A percentile compares a stretch with the other conserved stretches of the same genome.
These are phyloP conservation scores for Eragrostis nindensis DNA, from an alignment of 176 grass and related monocot genomes.

Conservation along the genomic window DNA sequence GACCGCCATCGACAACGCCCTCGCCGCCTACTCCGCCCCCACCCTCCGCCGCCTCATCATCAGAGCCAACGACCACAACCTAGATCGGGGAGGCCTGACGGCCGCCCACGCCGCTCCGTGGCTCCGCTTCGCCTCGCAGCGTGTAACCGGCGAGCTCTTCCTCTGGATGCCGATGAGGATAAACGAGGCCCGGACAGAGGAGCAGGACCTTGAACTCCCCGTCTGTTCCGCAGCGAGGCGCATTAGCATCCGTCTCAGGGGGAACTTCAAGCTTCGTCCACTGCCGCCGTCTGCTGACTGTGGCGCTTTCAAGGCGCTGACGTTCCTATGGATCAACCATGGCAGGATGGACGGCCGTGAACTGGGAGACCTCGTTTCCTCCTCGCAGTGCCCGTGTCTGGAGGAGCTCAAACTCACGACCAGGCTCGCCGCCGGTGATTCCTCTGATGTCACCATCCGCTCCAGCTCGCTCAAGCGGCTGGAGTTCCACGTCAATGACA, in stretches of 20 bases:
- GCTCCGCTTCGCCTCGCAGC: neutral
- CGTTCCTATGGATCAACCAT: neutral
- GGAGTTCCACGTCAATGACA: neutral
- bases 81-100: neutral
- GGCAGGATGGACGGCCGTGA: neutral
- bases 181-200: neutral
- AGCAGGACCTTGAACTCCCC: neutral
- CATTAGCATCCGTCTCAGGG: neutral
- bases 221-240: neutral
- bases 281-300: neutral
- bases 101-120: conserved; percentile 4
- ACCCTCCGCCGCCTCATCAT: neutral
- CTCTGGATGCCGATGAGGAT: neutral
- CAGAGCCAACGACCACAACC: neutral
- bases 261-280: neutral
- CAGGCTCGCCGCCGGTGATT: neutral
- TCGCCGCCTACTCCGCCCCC: neutral
- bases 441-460: neutral
- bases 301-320: neutral
- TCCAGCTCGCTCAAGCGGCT: neutral
- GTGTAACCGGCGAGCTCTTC: neutral
- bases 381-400: neutral
- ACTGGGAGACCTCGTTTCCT: neutral
- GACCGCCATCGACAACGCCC: neutral
- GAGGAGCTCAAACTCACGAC: neutral